Evolutionary conservation across 495 filamentous ascomycete genomes (phyloP).

Genomic region (Lophiostoma macrostomum): DNA sequence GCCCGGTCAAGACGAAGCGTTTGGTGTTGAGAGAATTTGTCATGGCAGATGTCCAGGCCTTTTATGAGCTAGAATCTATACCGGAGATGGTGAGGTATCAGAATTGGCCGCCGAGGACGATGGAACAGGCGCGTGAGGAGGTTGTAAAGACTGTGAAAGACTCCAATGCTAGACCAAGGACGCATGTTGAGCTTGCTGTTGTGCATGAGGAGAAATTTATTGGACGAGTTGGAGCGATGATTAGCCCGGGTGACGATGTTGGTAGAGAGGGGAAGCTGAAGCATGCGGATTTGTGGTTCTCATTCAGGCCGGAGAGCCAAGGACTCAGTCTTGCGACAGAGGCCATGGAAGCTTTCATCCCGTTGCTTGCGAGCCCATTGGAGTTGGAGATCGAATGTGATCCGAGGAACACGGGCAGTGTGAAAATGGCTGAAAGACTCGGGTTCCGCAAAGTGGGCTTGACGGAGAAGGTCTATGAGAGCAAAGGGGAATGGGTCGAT

Average conservation of each 20-base stretch:
- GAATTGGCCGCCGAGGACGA: conserved; percentile 10
- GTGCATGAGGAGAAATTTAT: conserved; percentile 13
- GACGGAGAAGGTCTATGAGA: conserved; percentile 21
- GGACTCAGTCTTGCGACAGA: conserved; percentile 31
- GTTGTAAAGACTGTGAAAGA: conserved; percentile 9
- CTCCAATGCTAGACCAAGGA: conserved; percentile 6
- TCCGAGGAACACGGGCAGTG: conserved; percentile 27
- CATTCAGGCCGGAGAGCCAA: conserved; percentile 22
- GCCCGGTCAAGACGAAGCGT: conserved; percentile 18
- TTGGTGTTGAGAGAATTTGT: conserved; percentile 25
- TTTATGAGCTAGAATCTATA: conserved; percentile 12
- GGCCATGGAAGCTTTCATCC: conserved; percentile 25
- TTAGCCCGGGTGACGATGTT: neutral
- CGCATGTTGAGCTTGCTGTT: conserved; percentile 25
- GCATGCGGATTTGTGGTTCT: conserved; percentile 27
- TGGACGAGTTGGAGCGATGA: conserved; percentile 21
- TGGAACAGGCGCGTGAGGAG: conserved; percentile 13
- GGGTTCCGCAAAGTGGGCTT: conserved; percentile 22
- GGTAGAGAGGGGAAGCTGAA: neutral
- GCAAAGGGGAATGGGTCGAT: conserved; percentile 29
- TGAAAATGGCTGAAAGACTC: conserved; percentile 26
- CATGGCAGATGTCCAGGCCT: conserved; percentile 10
- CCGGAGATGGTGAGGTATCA: conserved; percentile 24
- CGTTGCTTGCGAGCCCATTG: conserved; percentile 1
- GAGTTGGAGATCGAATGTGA: conserved; percentile 30